Evolutionary conservation across 1,284 basidiomycete species (phyloP), one percentile per base, ranked within the genome.

Genomic region (Boletellus sp.): DNA sequence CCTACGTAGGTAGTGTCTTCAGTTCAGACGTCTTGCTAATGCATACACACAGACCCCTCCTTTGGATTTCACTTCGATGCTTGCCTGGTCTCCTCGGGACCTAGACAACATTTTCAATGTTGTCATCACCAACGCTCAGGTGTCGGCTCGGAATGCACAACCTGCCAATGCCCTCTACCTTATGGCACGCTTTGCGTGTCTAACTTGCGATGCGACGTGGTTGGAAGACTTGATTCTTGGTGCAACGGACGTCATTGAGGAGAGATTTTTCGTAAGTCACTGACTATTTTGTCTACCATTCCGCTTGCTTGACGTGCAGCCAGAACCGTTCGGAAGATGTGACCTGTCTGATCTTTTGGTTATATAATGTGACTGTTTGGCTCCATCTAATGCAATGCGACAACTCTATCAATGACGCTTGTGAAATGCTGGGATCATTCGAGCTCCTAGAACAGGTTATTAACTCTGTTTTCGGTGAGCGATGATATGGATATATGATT

Each of bases 331-430:
- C 88, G 33, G 93, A 96, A 58, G 91, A 97, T 63, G 74, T 97
- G 46, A 85, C 91, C 4, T 85, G 83, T 60, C 80, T 96, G 21
- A 82, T 93, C 21, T 98, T 97, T 70, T 99, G 97, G 96, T 74
- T 97, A 38, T 92, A 92, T 71, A 99, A 99, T 69, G 81, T 85
- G 24, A 92, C 91, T 8, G 71, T 93, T 15, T 89, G 96, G 75
- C 78, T 98, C 16, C 92, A 97, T 72, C 83, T 98, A 50, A 79
- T 97, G 67, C 85, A 89, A 52, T 90, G 89, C 57, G 94, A 97
- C 66, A 79, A 80, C 42, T 79, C 80, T 11, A 82, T 94, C 52
- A 82, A 79, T 50, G 80, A 82, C 54, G 82, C 84, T 2, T 93
- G 90, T 61, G 89, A 92, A 60, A 79, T 87, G 64, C 71, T 94